Evolutionary conservation across 2,329 filamentous ascomycete species (phyloP), one percentile per base, ranked within the genome.

Genomic region (Trichoderma citrinoviride): DNA sequence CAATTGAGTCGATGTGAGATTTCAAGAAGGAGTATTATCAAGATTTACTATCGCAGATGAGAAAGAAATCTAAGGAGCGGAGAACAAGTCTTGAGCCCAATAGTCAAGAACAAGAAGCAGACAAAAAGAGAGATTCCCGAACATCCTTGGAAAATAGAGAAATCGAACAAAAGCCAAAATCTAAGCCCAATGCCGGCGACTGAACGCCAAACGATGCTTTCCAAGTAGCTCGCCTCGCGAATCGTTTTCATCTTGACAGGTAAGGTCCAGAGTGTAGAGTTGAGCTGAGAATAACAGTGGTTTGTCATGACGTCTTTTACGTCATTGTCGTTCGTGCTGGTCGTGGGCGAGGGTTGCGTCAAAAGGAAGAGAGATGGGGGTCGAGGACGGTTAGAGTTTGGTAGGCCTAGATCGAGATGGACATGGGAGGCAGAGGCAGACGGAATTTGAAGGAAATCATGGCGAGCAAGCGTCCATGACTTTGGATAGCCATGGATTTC

Each of bases 141-240:
- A 52, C 21, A 43, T 57, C 21, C 29, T 23, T 37, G 29, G 25
- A 37, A 40, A 19, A 27, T 43, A 47, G 21, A 27, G 27, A 19
- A 10, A 19, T 19, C 7, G 40, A 5, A 37, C 5, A n/a, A 37
- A 15, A 44, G 25, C 37, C 41, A 33, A 61, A 46, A 15, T 62
- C 60, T 62, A 65, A 53, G 63, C 40, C 49, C 21, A 19, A 52
- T 46, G 40, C 27, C 41, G 25, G 58, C 52, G 49, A 46, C 55
- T 49, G 27, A 43, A 50, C 55, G 62, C 62, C 62, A 65, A 61
- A 43, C 33, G 43, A 65, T 64, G 61, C 61, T 58, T 43, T 53
- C 49, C 47, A 25, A 21, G 23, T 14, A 37, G 12, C 10, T 37
- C 14, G 33, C 33, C 3, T 14, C 5, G 29, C 29, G 12, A 33